A percentile compares a stretch with the other conserved stretches of the same genome.
Conservation (phyloP, 768 basidiomycete genomes). For the Xerocomellus dryophilus region DNA sequence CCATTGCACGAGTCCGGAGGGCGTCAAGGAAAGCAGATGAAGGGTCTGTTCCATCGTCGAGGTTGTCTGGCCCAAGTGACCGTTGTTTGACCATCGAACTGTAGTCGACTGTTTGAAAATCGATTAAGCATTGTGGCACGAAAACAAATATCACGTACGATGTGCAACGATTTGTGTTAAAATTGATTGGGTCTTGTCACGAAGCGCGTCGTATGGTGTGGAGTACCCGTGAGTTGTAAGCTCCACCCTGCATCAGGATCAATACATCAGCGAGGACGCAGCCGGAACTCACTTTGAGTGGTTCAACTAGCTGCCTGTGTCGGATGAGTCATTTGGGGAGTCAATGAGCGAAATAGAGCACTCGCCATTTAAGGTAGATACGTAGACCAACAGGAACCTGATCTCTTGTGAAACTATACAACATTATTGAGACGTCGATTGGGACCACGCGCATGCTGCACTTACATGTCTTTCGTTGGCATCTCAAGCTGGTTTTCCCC, state of each 20-base stretch:
- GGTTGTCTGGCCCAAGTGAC: constrained; percentile 69
- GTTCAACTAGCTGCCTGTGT: constrained; percentile 47
- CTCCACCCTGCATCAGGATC: constrained; percentile 44
- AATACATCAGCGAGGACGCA: constrained; percentile 24
- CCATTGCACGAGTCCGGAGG: constrained; percentile 78
- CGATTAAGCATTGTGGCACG: background rate
- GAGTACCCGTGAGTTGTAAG: constrained; percentile 81
- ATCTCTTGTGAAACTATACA: constrained; percentile 70
- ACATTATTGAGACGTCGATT: background rate
- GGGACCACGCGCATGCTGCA: background rate
- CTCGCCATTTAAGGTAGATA: constrained; percentile 75
- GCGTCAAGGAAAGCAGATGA: constrained; percentile 82
- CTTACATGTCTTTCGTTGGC: constrained; percentile 85
- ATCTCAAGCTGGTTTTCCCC: constrained; percentile 85
- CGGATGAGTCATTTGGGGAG: background rate
- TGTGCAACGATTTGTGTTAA: constrained; percentile 85
- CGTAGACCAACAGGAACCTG: constrained; percentile 84
- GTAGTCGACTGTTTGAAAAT: constrained; percentile 43
- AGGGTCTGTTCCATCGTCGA: constrained; percentile 66
- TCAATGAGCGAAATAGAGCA: constrained; percentile 19
- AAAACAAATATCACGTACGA: constrained; percentile 38
- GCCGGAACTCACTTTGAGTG: constrained; percentile 39
- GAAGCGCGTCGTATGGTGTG: constrained; percentile 75
- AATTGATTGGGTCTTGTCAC: constrained; percentile 84
- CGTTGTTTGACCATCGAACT: constrained; percentile 74